Base-by-base conservation (phyloP, 2,329 filamentous ascomycete genomes). In the Dactylella cylindrospora region DNA sequence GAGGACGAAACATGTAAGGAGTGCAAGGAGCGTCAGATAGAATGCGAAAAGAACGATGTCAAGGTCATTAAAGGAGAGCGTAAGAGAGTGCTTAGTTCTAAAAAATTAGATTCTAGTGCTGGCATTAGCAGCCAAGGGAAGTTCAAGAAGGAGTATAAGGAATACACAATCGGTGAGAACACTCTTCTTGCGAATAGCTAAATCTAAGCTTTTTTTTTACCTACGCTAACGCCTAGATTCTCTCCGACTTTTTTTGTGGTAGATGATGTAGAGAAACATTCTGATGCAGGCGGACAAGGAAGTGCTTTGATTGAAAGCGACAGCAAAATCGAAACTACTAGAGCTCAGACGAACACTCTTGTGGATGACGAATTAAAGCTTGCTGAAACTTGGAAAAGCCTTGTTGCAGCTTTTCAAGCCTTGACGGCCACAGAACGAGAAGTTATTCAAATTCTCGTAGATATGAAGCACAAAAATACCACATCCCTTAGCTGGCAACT, bases 1-100 rank as follows among this genome's bases (percentile, higher is more conserved):
- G 57, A 54, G 15, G 23, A 26, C 19, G 49, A 49, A 10, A 5
- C 29, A 10, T 62, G 57, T 26, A 32, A 36, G 23, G 31, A 43
- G 15, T 62, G 57, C 26, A 29, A 26, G 15, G 54, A 39, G 15
- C 17, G 32, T 13, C 29, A 28, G 1, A 19, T 44, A 6, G 20
- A 33, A 4, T 62, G 57, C 13, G 49, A 44, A 17, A 25, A 23
- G 5, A 62, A 62, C 17, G 49, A 54, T 23, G 29, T 54, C 15
- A 52, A 53, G 13, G 22, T 49, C 8, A 29, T 53, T 9, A 61
- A 61, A 10, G 55, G 55, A 1, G 46, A 41, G 2, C 10, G 15
- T 33, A 46, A 43, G 6, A 43, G 7, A 2, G 35, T 40, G 15
- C 13, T 9, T n/a, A n/a, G n/a, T n/a, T n/a, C n/a, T n/a, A n/a